Base-by-base conservation (phyloP, 2,329 filamentous ascomycete genomes). In the Aciculosporium take region DNA sequence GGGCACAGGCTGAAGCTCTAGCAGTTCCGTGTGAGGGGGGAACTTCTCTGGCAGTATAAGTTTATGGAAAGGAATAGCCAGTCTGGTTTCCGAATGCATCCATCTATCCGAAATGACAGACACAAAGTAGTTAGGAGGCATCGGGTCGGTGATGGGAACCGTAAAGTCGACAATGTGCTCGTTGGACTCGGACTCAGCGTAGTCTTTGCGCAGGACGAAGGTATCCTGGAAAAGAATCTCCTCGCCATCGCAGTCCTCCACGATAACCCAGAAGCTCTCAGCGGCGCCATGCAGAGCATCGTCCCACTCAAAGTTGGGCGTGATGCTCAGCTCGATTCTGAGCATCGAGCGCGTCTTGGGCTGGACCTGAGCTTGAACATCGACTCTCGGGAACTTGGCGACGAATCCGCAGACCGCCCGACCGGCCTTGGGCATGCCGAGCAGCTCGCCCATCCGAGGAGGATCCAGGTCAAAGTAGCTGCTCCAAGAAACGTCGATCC, bases 111-210 rank as follows among this genome's bases (percentile, higher is more conserved):
- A 96, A 17, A 95, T 66, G 30, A 98, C 76, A 0, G 87, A 91
- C 53, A 98, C 86, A 64, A 98, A 98, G 66, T 98, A 98, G 60
- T 98, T 94, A 0, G 93, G 91, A 12, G 91, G 91, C 84, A 96
- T 94, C 0, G 93, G 93, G 51, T 98, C 91, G 0, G 86, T 88
- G 50, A 98, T 94, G 1, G 91, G 84, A 3, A 96, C 89, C 0
- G 89, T 96, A 53, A 98, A 91, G 51, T 98, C 91, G 23, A 98
- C 82, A 9, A 95, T 64, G 61, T 98, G 91, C 64, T 96, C 89
- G 48, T 89, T 95, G 58, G 81, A 75, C 54, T 96, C 89, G 1
- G 81, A 73, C 45, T 77, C 68, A 4, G 87, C 88, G 55, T 94
- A 95, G 47, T 94, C 85, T 56, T 82, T 87, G 33, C 89, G 84